Evolutionary conservation across 2,329 filamentous ascomycete genomes (phyloP), one percentile per base, ranked within the genome.

Genomic region (Pseudogymnoascus sp.): DNA sequence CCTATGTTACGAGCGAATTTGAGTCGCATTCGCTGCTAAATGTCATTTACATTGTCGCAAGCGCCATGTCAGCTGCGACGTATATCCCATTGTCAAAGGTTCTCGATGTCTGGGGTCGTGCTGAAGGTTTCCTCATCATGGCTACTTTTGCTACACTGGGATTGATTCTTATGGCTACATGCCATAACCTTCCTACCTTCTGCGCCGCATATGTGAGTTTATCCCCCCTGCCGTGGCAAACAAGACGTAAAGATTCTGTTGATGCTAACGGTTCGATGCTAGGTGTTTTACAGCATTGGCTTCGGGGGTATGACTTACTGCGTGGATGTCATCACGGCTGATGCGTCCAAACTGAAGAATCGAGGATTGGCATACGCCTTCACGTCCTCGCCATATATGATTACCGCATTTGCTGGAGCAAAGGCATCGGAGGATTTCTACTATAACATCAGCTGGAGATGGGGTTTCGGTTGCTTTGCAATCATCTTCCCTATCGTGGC

Each of bases 11-110:
- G 6, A 70, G 69, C 48, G 65, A 54, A 6, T 73, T 72, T 62
- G 62, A 68, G 37, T 43, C 65, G 3, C 69, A 70, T 45, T 69
- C 71, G 16, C 62, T 70, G 19, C 57, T 72, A n/a, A 68, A 81
- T 1, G 79, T 83, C 2, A 81, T 83, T 13, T 76, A 77, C 62
- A 82, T 88, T 65, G 78, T 88, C 21, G 76, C 83, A 25, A 80
- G 76, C 65, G 75, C 83, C 51, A 82, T 87, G 62, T 76, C 78
- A 70, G 87, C 84, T 36, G 80, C 87, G 10, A 79, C 82, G 62
- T 87, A 87, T 71, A 81, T 89, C 14, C 84, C 86, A 0, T 80
- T 87, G 67, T 85, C 87, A 63, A 90, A 90, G 74, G 78, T 89
- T 31, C 79, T 89, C 63, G 85, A 90, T 75, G 78, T 88, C 41